Base-by-base conservation (phyloP, 495 filamentous ascomycete species). In the Hypoxylon fragiforme region DNA sequence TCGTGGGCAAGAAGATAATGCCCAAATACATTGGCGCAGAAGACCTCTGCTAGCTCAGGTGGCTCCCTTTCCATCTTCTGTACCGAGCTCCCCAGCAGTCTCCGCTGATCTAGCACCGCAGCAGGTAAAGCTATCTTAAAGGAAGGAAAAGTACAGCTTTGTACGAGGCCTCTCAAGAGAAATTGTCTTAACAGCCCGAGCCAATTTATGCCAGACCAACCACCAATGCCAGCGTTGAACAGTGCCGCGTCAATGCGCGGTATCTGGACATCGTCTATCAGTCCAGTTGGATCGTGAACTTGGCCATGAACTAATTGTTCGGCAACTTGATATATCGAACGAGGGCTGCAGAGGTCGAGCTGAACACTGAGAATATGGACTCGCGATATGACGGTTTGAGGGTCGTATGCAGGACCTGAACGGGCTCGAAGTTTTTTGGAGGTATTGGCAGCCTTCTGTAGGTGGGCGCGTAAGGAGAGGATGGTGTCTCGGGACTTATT, bases 11-110 rank as follows among this genome's bases (percentile, higher is more conserved):
- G 86, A 57, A 97, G 73, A 67, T 98, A 97, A 71, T 97, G 94
- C 0, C 95, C 94, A 64, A 98, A 96, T 21, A 95, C 81, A 64
- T 97, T 97, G 43, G 91, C 84, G 68, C 85, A 87, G 70, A 97
- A 98, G 5, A 97, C 81, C 43, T 85, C 73, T 2, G 91, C 95
- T 0, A 97, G 34, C 37, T 55, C 44, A 12, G 60, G 67, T 2
- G 56, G 58, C 36, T 46, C 18, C 13, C 20, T 26, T 13, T 54
- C 43, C 37, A 50, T 35, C 26, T 50, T 34, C 14, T n/a, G 2
- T 3, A 35, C 19, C 8, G 44, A 37, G 22, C 48, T 44, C 12
- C 63, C 60, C 21, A 68, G 38, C 1, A 65, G 54, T 48, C 63
- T 65, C 48, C 37, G 31, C 44, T 84, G 54, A 47, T 61, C 62